These are phyloP conservation scores for Pleurotus pulmonarius DNA, from an alignment of 768 basidiomycete genomes.

Conservation along the genomic window DNA sequence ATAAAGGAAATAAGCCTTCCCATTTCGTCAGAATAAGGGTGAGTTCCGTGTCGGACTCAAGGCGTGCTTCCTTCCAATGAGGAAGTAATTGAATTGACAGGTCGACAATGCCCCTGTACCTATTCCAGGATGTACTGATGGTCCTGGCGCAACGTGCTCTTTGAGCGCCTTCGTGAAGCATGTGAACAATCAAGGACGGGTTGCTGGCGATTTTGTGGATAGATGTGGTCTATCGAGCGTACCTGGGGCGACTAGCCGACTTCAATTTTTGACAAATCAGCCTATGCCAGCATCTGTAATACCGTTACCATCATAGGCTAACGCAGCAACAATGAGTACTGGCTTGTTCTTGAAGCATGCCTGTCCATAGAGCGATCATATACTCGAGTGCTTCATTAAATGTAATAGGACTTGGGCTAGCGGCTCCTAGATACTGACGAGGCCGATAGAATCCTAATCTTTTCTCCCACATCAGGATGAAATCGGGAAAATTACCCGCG, in stretches of 20 bases:
- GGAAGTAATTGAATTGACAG: conserved; percentile 11
- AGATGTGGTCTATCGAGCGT: conserved; percentile 28
- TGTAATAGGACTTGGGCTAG: too few species aligned
- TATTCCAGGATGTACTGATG: conserved; percentile 34
- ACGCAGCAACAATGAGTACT: neutral
- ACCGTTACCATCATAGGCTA: conserved; percentile 7
- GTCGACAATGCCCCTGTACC: conserved; percentile 37
- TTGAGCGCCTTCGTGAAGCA: conserved; percentile 28
- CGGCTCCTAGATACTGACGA: too few species aligned
- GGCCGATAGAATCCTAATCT: too few species aligned
- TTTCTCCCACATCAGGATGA: neutral
- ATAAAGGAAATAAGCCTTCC: conserved; percentile 6
- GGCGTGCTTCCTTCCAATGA: too few species aligned
- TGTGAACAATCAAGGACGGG: conserved; percentile 21
- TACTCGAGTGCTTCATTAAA: too few species aligned
- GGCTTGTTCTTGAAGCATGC: too few species aligned
- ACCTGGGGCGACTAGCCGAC: conserved; percentile 19
- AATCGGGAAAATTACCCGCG: neutral
- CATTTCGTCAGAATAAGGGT: conserved; percentile 34
- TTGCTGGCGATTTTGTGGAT: conserved; percentile 33
- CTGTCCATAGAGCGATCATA: too few species aligned
- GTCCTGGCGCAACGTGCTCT: conserved; percentile 36
- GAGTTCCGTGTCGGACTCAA: conserved; percentile 1
- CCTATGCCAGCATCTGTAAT: conserved; percentile 10
- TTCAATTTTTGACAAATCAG: conserved; percentile 18